phyloP scores from a whole-genome alignment of 2,329 filamentous ascomycete genomes.

The Gyromitra esculenta region DNA sequence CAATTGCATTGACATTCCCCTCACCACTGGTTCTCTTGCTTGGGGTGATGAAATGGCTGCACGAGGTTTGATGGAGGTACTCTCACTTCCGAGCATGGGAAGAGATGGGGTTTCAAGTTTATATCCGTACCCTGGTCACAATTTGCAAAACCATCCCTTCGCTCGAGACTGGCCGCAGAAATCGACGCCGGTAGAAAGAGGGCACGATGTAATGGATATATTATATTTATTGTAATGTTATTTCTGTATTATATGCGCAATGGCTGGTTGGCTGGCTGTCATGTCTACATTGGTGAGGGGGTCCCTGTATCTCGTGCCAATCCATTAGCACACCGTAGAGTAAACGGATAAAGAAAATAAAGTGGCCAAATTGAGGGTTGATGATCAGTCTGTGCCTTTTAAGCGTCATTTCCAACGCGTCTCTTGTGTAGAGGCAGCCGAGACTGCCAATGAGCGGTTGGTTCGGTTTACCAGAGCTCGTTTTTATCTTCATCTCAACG shows the following conservation, averaged over 20 bases:
- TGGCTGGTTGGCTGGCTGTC: too few relatives aligned
- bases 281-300: neutral
- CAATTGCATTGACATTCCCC: slow-evolving; percentile 19
- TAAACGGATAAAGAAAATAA: neutral
- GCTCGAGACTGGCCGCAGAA: too few relatives aligned
- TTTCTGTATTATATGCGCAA: too few relatives aligned
- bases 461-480: slow-evolving; percentile 56
- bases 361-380: neutral
- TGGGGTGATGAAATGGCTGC: neutral
- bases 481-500: slow-evolving; percentile 54
- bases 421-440: slow-evolving; percentile 47
- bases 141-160: too few relatives aligned
- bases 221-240: too few relatives aligned
- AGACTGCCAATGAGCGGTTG: slow-evolving; percentile 47
- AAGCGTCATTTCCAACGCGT: slow-evolving; percentile 53
- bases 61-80: too few relatives aligned
- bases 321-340: neutral
- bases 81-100: too few relatives aligned
- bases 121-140: too few relatives aligned
- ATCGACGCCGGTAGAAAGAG: too few relatives aligned
- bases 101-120: too few relatives aligned
- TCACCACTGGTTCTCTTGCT: slow-evolving; percentile 2
- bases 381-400: slow-evolving; percentile 54
- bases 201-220: too few relatives aligned
- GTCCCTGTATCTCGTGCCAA: neutral